phyloP scores from a whole-genome alignment of 164 flowering plant genomes.

The Aristolochia fimbriata region DNA sequence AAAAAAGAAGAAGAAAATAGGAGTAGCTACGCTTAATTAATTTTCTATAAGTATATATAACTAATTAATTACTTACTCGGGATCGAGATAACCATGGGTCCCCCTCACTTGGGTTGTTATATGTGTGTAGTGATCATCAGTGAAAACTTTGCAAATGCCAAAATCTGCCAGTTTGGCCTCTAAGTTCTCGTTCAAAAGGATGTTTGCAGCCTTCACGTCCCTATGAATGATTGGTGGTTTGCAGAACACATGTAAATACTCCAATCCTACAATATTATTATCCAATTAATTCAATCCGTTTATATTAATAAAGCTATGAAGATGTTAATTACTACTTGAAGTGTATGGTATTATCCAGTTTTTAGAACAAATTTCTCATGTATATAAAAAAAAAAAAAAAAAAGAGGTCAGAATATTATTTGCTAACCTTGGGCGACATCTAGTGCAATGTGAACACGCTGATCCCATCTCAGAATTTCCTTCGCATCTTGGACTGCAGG shows the following conservation, averaged over 20 bases:
- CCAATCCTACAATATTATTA: too few species aligned
- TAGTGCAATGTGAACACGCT: background rate
- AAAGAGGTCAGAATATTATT: background rate
- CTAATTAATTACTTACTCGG: background rate
- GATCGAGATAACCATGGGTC: constrained; percentile 7
- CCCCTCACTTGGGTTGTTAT: constrained; percentile 2
- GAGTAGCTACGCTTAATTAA: too few species aligned
- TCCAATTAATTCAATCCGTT: too few species aligned
- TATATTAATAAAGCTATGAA: too few species aligned
- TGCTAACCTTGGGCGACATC: background rate
- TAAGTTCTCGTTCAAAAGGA: too few species aligned
- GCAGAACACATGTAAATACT: too few species aligned
- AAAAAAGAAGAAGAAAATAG: background rate
- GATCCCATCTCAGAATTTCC: background rate
- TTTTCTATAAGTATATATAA: background rate
- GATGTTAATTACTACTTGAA: too few species aligned
- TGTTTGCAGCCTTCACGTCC: background rate
- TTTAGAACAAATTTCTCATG: background rate
- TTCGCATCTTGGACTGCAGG: background rate
- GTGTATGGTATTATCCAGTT: background rate
- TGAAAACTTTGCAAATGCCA: background rate
- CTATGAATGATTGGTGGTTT: constrained; percentile 1
- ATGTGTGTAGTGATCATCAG: constrained; percentile 1
- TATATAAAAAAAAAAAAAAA: background rate
- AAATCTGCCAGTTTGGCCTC: too few species aligned